phyloP scores from a whole-genome alignment of 1,284 basidiomycete genomes.

The Ganoderma lucidum region DNA sequence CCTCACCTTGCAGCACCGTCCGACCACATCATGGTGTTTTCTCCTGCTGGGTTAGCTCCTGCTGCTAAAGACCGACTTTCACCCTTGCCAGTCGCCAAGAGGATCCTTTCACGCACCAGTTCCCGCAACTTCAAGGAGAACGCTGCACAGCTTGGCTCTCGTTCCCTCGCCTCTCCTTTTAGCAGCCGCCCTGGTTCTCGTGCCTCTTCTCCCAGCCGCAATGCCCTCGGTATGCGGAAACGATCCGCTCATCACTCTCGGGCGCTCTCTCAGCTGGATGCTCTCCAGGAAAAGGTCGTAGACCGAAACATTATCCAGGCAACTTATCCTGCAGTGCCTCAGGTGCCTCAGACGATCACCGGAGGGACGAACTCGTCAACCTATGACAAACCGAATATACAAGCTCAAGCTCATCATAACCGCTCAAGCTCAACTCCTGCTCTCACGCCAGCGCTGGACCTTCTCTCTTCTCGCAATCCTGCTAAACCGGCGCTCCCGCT shows the following conservation, averaged over 20 bases:
- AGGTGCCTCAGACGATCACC: background rate
- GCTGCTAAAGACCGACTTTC: conserved; percentile 45
- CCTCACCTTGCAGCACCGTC: conserved; percentile 32
- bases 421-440: conserved; percentile 40
- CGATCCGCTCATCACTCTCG: conserved; percentile 39
- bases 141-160: conserved; percentile 26
- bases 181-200: conserved; percentile 53
- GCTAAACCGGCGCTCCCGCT: conserved; percentile 38
- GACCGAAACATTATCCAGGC: conserved; percentile 18
- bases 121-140: conserved; percentile 61
- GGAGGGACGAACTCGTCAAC: background rate
- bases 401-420: conserved; percentile 23
- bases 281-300: conserved; percentile 25
- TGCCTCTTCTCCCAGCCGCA: conserved; percentile 48
- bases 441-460: conserved; percentile 33
- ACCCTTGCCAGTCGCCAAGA: conserved; percentile 52
- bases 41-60: conserved; percentile 24
- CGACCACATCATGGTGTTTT: conserved; percentile 28
- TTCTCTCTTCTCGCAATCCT: conserved; percentile 37
- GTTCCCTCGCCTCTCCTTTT: conserved; percentile 47
- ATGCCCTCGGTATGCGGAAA: conserved; percentile 19
- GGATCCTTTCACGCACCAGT: conserved; percentile 51
- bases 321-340: background rate
- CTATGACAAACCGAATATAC: background rate
- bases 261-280: conserved; percentile 43